Percentiles rank a stretch among this genome's conserved stretches.
phyloP scores from a whole-genome alignment of 257 asterid genomes.

The Nyctanthes arbortristis region DNA sequence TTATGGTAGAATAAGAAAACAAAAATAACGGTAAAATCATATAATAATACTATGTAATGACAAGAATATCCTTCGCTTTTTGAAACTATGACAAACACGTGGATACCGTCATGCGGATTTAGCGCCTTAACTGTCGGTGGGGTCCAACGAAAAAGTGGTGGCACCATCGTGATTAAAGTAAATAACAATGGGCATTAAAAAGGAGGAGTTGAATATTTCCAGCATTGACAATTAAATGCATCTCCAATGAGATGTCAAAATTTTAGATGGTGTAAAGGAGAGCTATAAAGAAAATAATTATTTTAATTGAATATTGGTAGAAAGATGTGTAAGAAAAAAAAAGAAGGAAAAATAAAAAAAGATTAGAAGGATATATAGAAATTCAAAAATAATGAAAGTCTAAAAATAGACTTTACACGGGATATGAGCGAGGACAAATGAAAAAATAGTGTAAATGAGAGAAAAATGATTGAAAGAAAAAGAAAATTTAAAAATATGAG shows the following conservation, averaged over 20 bases:
- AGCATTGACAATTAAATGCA: constrained; percentile 23
- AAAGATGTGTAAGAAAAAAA: no score
- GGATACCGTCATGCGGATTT: constrained; percentile 52
- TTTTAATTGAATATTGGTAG: no score
- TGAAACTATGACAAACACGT: constrained; percentile 32
- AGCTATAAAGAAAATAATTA: no score
- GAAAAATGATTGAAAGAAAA: no score
- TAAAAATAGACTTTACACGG: not conserved
- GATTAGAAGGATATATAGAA: constrained; percentile 15
- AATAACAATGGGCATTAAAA: constrained; percentile 26
- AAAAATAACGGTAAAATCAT: constrained; percentile 37
- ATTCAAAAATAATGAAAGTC: not conserved
- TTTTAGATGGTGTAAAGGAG: no score
- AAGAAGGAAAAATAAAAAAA: not conserved
- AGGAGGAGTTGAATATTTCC: not conserved
- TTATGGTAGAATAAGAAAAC: no score
- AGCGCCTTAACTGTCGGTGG: constrained; percentile 80
- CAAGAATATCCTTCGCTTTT: constrained; percentile 36
- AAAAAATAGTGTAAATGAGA: no score
- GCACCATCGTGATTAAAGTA: constrained; percentile 44
- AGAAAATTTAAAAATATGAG: no score
- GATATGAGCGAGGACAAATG: no score
- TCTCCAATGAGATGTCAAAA: not conserved
- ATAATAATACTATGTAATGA: constrained; percentile 15
- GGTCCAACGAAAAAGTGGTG: constrained; percentile 39